Conservation (phyloP, 2,329 filamentous ascomycete species). For the Madurella fahalii region DNA sequence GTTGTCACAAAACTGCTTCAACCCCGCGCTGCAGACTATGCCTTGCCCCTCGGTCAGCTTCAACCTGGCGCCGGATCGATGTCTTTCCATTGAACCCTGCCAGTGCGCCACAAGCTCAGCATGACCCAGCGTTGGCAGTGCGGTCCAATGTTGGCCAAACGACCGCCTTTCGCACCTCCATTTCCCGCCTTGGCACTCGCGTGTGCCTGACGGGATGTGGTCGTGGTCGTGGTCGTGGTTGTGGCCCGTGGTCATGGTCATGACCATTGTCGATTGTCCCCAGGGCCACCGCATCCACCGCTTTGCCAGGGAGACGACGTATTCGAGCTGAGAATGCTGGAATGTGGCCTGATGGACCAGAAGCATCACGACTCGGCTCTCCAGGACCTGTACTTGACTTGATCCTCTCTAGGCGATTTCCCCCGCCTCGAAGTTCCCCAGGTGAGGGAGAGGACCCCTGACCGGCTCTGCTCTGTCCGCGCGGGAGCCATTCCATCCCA, state of each 20-base stretch:
- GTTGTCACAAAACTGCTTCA: constrained; percentile 36
- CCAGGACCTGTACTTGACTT: too few species aligned
- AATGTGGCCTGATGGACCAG: too few species aligned
- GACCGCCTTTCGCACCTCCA: neutral
- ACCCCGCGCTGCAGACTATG: constrained; percentile 29
- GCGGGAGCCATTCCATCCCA: constrained; percentile 14
- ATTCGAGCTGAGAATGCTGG: too few species aligned
- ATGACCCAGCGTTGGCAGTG: neutral
- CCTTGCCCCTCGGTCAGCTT: constrained; percentile 5
- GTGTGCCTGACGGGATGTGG: neutral
- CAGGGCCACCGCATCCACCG: too few species aligned
- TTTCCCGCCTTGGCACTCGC: constrained; percentile 1
- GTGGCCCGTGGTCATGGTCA: too few species aligned
- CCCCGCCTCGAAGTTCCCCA: constrained; percentile 1
- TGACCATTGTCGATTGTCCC: too few species aligned
- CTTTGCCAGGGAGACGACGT: too few species aligned
- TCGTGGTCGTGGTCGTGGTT: too few species aligned
- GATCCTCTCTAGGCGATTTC: neutral
- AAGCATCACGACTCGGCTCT: too few species aligned
- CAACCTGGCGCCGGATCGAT: constrained; percentile 26
- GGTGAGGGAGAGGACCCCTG: constrained; percentile 7
- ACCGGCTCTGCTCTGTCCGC: constrained; percentile 16
- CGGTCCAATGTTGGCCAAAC: neutral
- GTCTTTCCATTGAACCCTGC: constrained; percentile 25
- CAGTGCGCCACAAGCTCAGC: neutral